Base-by-base conservation (phyloP, 129 eudicot genomes). In the Solidago caesia region DNA sequence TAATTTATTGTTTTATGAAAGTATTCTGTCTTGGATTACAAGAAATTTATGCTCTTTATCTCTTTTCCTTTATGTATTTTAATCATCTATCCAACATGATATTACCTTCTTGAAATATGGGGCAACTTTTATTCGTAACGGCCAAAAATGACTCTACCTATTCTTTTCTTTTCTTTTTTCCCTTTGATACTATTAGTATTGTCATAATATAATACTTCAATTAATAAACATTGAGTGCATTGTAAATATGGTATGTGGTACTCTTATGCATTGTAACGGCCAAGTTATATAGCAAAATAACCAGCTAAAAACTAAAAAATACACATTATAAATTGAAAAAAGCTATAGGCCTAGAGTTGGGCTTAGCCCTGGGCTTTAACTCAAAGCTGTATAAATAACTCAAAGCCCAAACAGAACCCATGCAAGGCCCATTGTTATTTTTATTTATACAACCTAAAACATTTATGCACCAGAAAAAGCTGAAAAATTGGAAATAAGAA, bases 11-110 rank as follows among this genome's bases (percentile, higher is more conserved):
- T 48, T 61, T 4, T 61, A 29, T 61, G 45, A 61, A 61, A 61
- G n/a, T 61, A 5, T 61, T 61, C 16, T 61, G 44, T 61, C 67
- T 61, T 61, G 67, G 44, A 4, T 27, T 62, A 41, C 67, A 33
- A 11, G 46, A 33, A 10, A 62, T 11, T 2, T 33, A 29, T 2
- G 8, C 44, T 62, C 44, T 62, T 33, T 62, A 3, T 39, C 44
- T 39, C 21, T 62, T 62, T 62, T 62, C 4, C 67, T 62, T 62
- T 62, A 39, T 62, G 25, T 27, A 10, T 33, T 62, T 11, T 33
- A 27, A 62, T 27, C 45, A 62, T 0, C 10, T 27, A 4, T 7
- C 10, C 10, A 39, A 62, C 46, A 29, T 62, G 29, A 10, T 11
- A 10, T 13, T 33, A 27, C 33, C 67, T 10, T 62, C 67, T 56